These are phyloP conservation scores for Chalara sp. DNA, from an alignment of 2,329 filamentous ascomycete genomes.

Conservation along the genomic window DNA sequence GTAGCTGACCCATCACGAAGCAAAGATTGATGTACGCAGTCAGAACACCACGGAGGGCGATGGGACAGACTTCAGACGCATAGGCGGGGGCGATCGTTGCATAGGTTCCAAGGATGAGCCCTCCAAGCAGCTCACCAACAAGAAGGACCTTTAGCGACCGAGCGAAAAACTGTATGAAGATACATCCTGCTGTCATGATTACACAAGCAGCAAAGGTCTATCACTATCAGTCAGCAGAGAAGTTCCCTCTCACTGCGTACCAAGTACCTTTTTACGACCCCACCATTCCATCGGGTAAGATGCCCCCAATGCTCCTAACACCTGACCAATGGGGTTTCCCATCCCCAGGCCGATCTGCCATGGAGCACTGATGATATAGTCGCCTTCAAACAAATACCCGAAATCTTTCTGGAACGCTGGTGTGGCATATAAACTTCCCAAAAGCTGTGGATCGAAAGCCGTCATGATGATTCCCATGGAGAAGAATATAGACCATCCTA, in stretches of 20 bases:
- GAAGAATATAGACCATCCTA: slow-evolving; percentile 21
- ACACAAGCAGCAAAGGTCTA: not conserved
- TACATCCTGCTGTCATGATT: slow-evolving; percentile 1
- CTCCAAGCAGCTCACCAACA: slow-evolving; percentile 26
- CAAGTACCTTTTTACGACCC: slow-evolving; percentile 11
- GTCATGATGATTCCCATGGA: slow-evolving; percentile 20
- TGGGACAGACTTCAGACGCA: slow-evolving; percentile 43
- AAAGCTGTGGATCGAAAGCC: slow-evolving; percentile 18
- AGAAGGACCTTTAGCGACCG: slow-evolving; percentile 8
- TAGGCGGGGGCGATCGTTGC: slow-evolving; percentile 32
- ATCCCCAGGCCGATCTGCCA: slow-evolving; percentile 22
- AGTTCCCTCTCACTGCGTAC: too few relatives aligned
- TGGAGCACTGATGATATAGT: slow-evolving; percentile 17
- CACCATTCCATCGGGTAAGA: slow-evolving; percentile 27
- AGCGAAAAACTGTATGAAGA: slow-evolving; percentile 18
- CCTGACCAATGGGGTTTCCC: slow-evolving; percentile 19
- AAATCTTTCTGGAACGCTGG: slow-evolving; percentile 19
- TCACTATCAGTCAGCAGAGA: too few relatives aligned
- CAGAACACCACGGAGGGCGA: slow-evolving; percentile 44
- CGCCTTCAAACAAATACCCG: slow-evolving; percentile 13
- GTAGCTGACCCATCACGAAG: slow-evolving; percentile 42
- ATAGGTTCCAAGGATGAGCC: slow-evolving; percentile 43
- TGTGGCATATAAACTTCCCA: slow-evolving; percentile 18
- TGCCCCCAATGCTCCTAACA: slow-evolving; percentile 38
- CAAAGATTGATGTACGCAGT: slow-evolving; percentile 45